A percentile compares a stretch with the other conserved stretches of the same genome.
Conservation (phyloP, 176 grass and related monocot species). For the Poa pratensis region DNA sequence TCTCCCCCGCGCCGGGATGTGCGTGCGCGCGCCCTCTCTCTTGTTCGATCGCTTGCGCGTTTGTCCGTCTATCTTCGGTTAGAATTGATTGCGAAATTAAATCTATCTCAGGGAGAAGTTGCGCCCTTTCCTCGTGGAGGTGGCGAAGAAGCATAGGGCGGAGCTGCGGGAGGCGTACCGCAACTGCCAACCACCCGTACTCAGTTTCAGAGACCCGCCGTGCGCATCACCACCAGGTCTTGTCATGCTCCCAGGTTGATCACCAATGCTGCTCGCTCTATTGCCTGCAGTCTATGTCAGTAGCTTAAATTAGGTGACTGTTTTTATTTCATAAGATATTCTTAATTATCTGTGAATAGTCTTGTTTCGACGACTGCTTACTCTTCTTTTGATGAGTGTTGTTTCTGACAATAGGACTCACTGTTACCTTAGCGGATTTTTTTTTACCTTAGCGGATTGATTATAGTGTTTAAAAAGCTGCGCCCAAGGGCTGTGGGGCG, state of each 20-base stretch:
- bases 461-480: not conserved
- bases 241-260: not conserved
- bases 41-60: not conserved
- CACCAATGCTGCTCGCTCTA: constrained; percentile 2
- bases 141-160: not conserved
- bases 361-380: not conserved
- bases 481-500: not conserved
- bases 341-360: not conserved
- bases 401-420: not conserved
- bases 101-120: not conserved
- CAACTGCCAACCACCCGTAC: not conserved
- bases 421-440: constrained; percentile 5
- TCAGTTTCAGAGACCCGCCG: not conserved
- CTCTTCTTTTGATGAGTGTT: not conserved
- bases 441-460: no score
- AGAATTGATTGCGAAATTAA: not conserved
- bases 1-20: not conserved
- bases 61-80: not conserved
- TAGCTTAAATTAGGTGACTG: constrained; percentile 2
- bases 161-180: not conserved
- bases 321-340: constrained; percentile 6
- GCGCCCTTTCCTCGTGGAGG: not conserved
- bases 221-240: not conserved
- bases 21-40: not conserved
- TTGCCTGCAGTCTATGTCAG: not conserved